Base-by-base conservation (phyloP, 2,329 filamentous ascomycete species). In the Sclerotinia subarctica region DNA sequence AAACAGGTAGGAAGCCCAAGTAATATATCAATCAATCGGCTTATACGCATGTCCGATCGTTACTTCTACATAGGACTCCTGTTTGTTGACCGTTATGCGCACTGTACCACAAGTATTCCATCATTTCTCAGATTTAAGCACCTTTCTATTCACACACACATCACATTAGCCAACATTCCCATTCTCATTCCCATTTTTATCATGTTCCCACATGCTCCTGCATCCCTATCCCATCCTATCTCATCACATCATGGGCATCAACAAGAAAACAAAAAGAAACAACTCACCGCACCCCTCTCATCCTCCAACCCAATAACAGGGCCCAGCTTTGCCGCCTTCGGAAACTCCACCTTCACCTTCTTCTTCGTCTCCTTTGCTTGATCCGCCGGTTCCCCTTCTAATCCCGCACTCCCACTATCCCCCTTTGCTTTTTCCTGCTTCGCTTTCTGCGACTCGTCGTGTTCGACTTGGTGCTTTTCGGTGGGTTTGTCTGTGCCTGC, bases 231-330 rank as follows among this genome's bases (percentile, higher is more conserved):
- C 38, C 38, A 29, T 29, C 29, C 2, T 5, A 29, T 8, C 32
- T 5, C 32, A 7, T 35, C 32, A 7, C 32, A 35, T 35, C 32
- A 7, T 35, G 1, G 7, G 7, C 38, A 17, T 42, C 19, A 15
- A 1, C 17, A 52, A 49, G 38, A 17, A 52, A 2, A 7, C 21
- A 11, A n/a, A 3, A 32, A 42, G n/a, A 35, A 21, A 32, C 26
- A 32, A 56, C 66, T 68, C 44, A 68, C 66, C 19, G 42, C 49
- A 42, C 59, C 66, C 59, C 66, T 64, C 58, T 64, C 66, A 58
- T 64, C 60, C 66, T 68, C 57, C 59, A 68, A 58, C 19, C 60
- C 65, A 52, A 67, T 68, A 51, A 64, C 17, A 10, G 53, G 46
- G 0, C 60, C 66, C 13, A 5, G 8, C 51, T 65, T 57, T 13